These are phyloP conservation scores for Globisporangium polare DNA, from an alignment of 352 stramenopile genomes.

Conservation along the genomic window DNA sequence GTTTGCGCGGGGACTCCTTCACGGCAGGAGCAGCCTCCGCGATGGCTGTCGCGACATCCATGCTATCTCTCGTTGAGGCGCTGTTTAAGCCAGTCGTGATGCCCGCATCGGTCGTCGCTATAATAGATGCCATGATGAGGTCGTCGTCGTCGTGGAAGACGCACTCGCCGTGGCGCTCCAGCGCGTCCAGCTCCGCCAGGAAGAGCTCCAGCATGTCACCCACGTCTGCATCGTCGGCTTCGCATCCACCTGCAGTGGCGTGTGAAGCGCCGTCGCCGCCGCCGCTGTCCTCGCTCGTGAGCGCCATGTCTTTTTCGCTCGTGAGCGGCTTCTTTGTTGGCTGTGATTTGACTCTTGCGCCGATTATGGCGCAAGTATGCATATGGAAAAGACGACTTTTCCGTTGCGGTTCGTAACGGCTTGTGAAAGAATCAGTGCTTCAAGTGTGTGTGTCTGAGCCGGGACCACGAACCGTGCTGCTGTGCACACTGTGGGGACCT, in stretches of 20 bases:
- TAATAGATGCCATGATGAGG: neutral
- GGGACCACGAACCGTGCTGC: no score
- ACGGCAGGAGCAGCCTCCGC: neutral
- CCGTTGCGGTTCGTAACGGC: no score
- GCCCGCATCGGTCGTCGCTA: neutral
- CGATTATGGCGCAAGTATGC: no score
- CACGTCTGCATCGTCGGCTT: neutral
- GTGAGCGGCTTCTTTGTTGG: neutral
- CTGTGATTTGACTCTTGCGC: neutral
- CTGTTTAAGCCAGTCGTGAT: no score
- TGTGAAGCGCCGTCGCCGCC: neutral
- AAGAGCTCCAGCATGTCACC: neutral
- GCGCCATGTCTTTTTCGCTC: neutral
- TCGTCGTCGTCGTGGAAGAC: neutral
- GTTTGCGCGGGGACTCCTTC: conserved; percentile 13
- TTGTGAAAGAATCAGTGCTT: no score
- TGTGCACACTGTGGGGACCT: no score
- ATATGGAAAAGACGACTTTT: no score
- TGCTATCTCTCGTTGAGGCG: no score
- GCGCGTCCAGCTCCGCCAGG: neutral
- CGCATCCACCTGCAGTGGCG: neutral
- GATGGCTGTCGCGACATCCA: neutral
- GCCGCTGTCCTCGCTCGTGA: neutral
- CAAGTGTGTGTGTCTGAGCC: no score
- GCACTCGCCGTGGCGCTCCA: neutral